A percentile compares a stretch with the other conserved stretches of the same genome.
These are phyloP conservation scores for Violaceomyces palustris DNA, from an alignment of 1,284 basidiomycete genomes.

Conservation along the genomic window DNA sequence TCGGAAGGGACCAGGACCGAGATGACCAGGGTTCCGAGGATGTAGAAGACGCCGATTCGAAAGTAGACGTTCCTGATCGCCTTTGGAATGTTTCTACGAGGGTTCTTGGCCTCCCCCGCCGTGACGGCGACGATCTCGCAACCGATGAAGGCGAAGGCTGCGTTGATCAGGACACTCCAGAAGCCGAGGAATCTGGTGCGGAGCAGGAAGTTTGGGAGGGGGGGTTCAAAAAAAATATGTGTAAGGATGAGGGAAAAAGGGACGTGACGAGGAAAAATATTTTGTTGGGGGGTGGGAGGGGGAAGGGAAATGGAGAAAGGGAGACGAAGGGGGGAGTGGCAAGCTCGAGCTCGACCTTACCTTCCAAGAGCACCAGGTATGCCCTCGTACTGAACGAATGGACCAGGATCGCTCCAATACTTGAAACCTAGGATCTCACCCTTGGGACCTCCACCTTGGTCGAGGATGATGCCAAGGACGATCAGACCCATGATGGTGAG, in stretches of 20 bases:
- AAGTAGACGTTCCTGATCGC: conserved; percentile 41
- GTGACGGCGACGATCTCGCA: conserved; percentile 83
- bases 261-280: conserved; percentile 2
- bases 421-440: conserved; percentile 36
- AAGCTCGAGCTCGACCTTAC: conserved; percentile 6
- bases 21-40: conserved; percentile 54
- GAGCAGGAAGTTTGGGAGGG: too few relatives aligned
- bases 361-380: conserved; percentile 57
- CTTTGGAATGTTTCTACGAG: conserved; percentile 47
- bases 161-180: conserved; percentile 54
- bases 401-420: conserved; percentile 54
- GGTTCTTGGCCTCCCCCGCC: conserved; percentile 62
- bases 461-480: conserved; percentile 43
- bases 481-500: conserved; percentile 47
- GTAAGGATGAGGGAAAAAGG: conserved; percentile 1
- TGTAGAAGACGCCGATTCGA: conserved; percentile 47
- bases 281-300: conserved; percentile 1
- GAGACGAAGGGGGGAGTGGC: too few relatives aligned
- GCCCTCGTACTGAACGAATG: conserved; percentile 44
- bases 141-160: conserved; percentile 74
- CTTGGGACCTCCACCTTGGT: conserved; percentile 37
- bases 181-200: conserved; percentile 54
- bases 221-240: conserved; percentile 6
- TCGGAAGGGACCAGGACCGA: not conserved
- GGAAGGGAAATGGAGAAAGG: too few relatives aligned